Conservation (phyloP, 345 rosid species). For the Euphorbia pulcherrima region DNA sequence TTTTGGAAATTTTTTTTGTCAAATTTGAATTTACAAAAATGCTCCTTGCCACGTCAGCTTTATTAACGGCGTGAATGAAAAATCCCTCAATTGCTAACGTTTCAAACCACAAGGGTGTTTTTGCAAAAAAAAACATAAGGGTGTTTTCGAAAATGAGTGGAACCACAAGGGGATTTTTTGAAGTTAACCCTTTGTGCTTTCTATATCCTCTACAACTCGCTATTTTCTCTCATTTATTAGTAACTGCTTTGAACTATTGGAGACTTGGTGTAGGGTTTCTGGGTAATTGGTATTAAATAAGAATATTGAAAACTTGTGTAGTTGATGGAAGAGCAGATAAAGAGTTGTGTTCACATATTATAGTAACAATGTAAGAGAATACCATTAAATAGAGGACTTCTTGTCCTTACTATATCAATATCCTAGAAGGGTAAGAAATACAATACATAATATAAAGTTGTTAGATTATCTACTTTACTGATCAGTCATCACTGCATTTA, state of each 20-base stretch:
- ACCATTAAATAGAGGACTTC: background rate
- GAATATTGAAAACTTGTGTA: background rate
- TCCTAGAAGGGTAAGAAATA: background rate
- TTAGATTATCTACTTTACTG: too few species aligned
- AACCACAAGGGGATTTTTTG: too few species aligned
- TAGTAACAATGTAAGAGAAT: too few species aligned
- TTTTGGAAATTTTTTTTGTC: too few species aligned
- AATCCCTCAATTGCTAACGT: too few species aligned
- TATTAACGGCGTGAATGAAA: too few species aligned
- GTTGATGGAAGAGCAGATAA: background rate
- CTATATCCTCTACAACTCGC: background rate
- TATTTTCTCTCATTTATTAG: background rate
- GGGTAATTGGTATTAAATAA: background rate
- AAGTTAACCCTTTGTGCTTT: background rate
- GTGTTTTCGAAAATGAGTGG: too few species aligned
- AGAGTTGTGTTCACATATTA: background rate
- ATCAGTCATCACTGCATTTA: constrained; percentile 10
- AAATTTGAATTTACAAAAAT: too few species aligned
- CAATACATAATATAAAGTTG: background rate
- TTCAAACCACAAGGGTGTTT: too few species aligned
- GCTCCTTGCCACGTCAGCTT: too few species aligned
- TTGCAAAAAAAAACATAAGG: too few species aligned
- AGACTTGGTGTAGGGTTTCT: background rate
- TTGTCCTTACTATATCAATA: background rate
- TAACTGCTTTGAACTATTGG: background rate